Percentiles rank a stretch among this genome's conserved stretches.
phyloP scores from a whole-genome alignment of 768 basidiomycete genomes.

The Naganishia friedmannii region DNA sequence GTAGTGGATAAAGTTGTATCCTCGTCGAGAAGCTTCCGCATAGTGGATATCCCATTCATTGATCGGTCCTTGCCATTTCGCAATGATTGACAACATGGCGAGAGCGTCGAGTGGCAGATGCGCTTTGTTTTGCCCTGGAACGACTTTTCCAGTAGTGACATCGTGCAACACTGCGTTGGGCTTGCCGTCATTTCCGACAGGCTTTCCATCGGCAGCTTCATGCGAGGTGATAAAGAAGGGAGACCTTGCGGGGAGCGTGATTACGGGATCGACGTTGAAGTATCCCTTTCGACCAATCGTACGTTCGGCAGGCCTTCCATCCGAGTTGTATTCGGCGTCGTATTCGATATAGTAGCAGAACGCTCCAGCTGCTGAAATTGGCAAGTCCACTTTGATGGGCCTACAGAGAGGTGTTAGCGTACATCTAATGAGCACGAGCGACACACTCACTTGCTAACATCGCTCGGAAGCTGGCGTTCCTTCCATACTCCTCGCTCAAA shows the following conservation, averaged over 20 bases:
- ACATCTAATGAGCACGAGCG: neutral
- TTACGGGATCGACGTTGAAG: slow-evolving; percentile 92
- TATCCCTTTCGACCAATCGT: slow-evolving; percentile 82
- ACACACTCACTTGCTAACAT: slow-evolving; percentile 58
- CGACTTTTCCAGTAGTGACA: slow-evolving; percentile 59
- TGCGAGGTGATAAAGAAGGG: slow-evolving; percentile 59
- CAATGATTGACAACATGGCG: slow-evolving; percentile 81
- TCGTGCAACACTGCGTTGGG: slow-evolving; percentile 45
- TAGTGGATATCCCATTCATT: slow-evolving; percentile 75
- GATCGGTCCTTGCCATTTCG: slow-evolving; percentile 95
- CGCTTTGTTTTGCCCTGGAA: slow-evolving; percentile 54
- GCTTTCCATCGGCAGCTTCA: slow-evolving; percentile 35
- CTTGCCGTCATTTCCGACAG: slow-evolving; percentile 52
- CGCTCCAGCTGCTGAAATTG: slow-evolving; percentile 93
- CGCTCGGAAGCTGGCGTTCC: slow-evolving; percentile 58
- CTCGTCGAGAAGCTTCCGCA: slow-evolving; percentile 76
- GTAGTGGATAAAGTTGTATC: slow-evolving; percentile 98
- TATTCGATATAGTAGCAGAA: slow-evolving; percentile 96
- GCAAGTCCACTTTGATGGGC: slow-evolving; percentile 87
- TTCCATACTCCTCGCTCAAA: slow-evolving; percentile 74
- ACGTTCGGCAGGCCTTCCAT: slow-evolving; percentile 55
- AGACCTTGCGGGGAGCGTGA: slow-evolving; percentile 69
- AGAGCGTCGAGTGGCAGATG: slow-evolving; percentile 83
- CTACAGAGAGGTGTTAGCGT: slow-evolving; percentile 55
- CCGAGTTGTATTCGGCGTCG: slow-evolving; percentile 53